These are phyloP conservation scores for Eucalyptus albens DNA, from an alignment of 345 rosid genomes.

Conservation along the genomic window DNA sequence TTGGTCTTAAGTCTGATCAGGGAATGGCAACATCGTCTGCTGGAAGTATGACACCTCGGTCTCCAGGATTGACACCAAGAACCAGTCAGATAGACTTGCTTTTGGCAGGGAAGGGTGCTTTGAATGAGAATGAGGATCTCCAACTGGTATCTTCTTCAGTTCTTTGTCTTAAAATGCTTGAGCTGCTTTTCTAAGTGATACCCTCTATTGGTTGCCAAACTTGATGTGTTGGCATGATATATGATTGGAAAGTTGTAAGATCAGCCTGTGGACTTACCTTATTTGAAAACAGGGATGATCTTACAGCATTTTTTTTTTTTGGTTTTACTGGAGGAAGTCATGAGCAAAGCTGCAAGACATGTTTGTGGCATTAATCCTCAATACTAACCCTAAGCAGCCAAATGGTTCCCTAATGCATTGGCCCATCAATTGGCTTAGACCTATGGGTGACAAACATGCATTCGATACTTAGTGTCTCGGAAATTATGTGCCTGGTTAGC, in stretches of 20 bases:
- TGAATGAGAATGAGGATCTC: constrained; percentile 71
- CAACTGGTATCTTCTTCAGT: constrained; percentile 54
- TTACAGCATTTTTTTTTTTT: neutral
- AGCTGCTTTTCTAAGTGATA: neutral
- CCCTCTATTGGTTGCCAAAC: neutral
- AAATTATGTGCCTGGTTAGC: neutral
- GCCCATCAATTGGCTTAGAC: neutral
- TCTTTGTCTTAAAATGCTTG: neutral
- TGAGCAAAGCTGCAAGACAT: neutral
- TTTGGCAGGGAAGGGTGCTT: constrained; percentile 75
- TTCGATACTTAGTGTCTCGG: neutral
- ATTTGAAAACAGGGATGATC: neutral
- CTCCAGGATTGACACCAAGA: constrained; percentile 90
- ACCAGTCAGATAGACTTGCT: constrained; percentile 81
- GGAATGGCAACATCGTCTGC: constrained; percentile 98
- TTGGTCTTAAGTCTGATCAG: constrained; percentile 93
- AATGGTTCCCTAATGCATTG: neutral
- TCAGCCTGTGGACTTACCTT: neutral
- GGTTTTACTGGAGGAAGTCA: neutral
- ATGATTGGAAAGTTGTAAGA: neutral
- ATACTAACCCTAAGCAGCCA: neutral
- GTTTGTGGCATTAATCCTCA: neutral
- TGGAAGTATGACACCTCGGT: constrained; percentile 98
- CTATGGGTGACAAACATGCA: neutral
- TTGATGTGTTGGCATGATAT: neutral